Evolutionary conservation across 192 early-diverging fungal genomes (phyloP).

Genomic region (Umbelopsis ramanniana): DNA sequence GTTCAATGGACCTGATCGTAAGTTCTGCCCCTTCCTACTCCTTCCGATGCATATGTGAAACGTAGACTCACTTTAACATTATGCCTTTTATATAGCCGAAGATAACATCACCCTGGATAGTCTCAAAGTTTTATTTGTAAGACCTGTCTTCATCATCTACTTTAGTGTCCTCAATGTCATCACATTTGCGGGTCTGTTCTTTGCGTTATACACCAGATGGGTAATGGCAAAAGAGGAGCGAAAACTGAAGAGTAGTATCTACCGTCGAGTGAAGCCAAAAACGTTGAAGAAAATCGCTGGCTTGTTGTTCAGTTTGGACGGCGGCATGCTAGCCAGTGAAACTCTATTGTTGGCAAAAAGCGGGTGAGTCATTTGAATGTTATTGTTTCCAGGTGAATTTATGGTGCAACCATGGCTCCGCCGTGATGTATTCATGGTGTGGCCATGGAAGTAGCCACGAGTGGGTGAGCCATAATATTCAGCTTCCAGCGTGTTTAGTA

Average conservation of each 20-base stretch:
- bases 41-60: neutral
- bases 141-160: conserved; percentile 46
- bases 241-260: conserved; percentile 24
- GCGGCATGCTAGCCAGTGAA: conserved; percentile 53
- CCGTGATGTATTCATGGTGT: no score
- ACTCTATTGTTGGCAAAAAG: conserved; percentile 54
- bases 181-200: conserved; percentile 31
- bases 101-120: conserved; percentile 39
- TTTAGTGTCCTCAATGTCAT: conserved; percentile 48
- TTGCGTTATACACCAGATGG: conserved; percentile 46
- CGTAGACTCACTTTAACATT: neutral
- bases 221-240: conserved; percentile 34
- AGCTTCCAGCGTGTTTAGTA: no score
- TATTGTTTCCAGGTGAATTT: neutral
- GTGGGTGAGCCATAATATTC: no score
- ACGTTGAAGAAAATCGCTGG: conserved; percentile 51
- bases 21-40: neutral
- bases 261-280: conserved; percentile 24
- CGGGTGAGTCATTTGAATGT: conserved; percentile 30
- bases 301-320: conserved; percentile 50
- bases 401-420: no score
- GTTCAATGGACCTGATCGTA: conserved; percentile 40
- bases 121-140: conserved; percentile 44
- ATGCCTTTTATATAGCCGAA: conserved; percentile 24
- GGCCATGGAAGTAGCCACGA: no score